Evolutionary conservation across 1,139 yeast genomes (phyloP).

Genomic region (Wickerhamiella pararugosa): DNA sequence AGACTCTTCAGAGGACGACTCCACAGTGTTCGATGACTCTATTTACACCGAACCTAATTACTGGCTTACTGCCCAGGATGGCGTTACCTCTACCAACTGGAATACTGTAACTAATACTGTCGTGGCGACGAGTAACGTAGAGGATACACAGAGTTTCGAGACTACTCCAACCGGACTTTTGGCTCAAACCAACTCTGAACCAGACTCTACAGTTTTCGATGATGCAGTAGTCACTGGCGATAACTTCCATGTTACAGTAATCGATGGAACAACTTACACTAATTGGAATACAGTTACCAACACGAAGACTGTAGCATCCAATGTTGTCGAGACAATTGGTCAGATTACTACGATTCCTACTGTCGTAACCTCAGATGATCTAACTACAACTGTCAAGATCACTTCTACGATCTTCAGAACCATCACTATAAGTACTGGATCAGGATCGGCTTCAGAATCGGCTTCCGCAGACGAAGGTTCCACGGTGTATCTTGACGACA

Average conservation of each 20-base stretch:
- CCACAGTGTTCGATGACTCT: background rate
- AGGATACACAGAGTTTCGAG: background rate
- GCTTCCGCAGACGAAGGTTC: conserved; percentile 5
- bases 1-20: background rate
- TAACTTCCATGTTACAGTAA: background rate
- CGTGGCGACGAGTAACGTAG: background rate
- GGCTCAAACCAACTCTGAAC: background rate
- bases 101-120: background rate
- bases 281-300: conserved; percentile 6
- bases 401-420: conserved; percentile 3
- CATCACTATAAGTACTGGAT: background rate
- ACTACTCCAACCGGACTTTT: background rate
- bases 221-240: conserved; percentile 1
- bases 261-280: background rate
- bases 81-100: background rate
- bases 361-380: conserved; percentile 2
- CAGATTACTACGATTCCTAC: conserved; percentile 1
- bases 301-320: background rate
- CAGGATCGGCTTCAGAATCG: background rate
- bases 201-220: conserved; percentile 2
- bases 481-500: conserved; percentile 1
- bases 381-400: conserved; percentile 2
- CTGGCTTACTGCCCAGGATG: background rate
- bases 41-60: background rate
- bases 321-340: background rate